Evolutionary conservation across 345 rosid genomes (phyloP), one percentile per base, ranked within the genome.

Genomic region (Ailanthus altissimus): DNA sequence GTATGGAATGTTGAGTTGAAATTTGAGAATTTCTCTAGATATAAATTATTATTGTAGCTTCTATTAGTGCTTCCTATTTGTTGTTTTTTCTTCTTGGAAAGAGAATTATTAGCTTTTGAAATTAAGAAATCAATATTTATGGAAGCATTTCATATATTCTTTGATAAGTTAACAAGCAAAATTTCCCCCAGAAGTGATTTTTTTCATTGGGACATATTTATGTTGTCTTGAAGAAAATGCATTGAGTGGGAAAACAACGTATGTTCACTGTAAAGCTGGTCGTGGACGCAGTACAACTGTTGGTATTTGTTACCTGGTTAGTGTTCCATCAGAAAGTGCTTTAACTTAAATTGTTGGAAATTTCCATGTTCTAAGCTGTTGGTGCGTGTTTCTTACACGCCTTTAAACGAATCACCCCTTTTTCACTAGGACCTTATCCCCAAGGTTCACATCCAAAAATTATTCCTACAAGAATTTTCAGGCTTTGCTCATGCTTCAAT

Each of bases 201-300:
- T 11, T 16, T 21, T n/a, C n/a, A 42, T 51, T 70, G 75, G 58
- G 59, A 58, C 46, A 71, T 66, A 51, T 21, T 78, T 73, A 0
- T 76, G 71, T 72, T 25, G 20, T 73, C 50, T 36, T 84, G 82
- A 50, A 96, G 99, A 84, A 72, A 96, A 96, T 85, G 92, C 80
- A 26, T 81, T 74, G 46, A 60, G 59, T 62, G 86, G 91, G 70
- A 78, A 73, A 76, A 90, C 93, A 12, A 94, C 97, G 10, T 96
- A 94, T 64, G 97, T 96, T 72, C 99, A 96, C 80, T 94, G 99
- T 86, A 96, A 96, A 86, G 99, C 99, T 50, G 99, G 99, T 36
- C 88, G 98, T 49, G 99, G 99, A 43, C 98, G 99, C 69, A 96
- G 98, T 82, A 96, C 99, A 23, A 96, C 98, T 40, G 51, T 96